Conservation (phyloP, 495 filamentous ascomycete species). For the Ascobolus immersus region DNA sequence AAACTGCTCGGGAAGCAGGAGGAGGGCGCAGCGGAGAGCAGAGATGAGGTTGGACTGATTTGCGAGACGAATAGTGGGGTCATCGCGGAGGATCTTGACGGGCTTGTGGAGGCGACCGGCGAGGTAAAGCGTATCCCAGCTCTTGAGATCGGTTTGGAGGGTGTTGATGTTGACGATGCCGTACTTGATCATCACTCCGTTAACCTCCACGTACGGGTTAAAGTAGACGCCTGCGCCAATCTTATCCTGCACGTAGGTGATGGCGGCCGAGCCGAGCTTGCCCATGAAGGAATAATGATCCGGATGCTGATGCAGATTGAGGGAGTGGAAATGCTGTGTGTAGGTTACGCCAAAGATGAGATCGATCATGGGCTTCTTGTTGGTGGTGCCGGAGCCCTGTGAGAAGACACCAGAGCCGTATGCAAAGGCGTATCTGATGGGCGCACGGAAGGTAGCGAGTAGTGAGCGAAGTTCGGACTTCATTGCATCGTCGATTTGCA, state of each 20-base stretch:
- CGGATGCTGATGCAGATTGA: slow-evolving; percentile 69
- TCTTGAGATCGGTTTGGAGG: slow-evolving; percentile 54
- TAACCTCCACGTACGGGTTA: slow-evolving; percentile 86
- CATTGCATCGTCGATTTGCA: slow-evolving; percentile 78
- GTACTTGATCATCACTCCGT: slow-evolving; percentile 83
- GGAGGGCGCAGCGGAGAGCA: slow-evolving; percentile 63
- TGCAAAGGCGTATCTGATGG: slow-evolving; percentile 85
- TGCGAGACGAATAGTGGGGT: slow-evolving; percentile 66
- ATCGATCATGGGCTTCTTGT: slow-evolving; percentile 63
- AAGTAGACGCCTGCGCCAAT: slow-evolving; percentile 91
- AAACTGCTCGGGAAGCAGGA: slow-evolving; percentile 61
- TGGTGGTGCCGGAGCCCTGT: slow-evolving; percentile 32
- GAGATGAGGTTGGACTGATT: slow-evolving; percentile 90
- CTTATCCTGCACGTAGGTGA: slow-evolving; percentile 61
- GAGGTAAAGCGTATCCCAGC: slow-evolving; percentile 83
- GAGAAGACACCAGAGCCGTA: slow-evolving; percentile 94
- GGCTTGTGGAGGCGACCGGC: slow-evolving; percentile 90
- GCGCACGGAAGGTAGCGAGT: slow-evolving; percentile 76
- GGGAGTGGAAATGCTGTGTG: slow-evolving; percentile 85
- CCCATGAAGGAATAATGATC: slow-evolving; percentile 78
- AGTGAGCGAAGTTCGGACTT: slow-evolving; percentile 72
- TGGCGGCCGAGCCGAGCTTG: slow-evolving; percentile 57
- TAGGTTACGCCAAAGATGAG: slow-evolving; percentile 92
- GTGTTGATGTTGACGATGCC: slow-evolving; percentile 83
- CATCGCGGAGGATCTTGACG: slow-evolving; percentile 87